Base-by-base conservation (phyloP, 345 rosid genomes). In the Sapria himalayana region DNA sequence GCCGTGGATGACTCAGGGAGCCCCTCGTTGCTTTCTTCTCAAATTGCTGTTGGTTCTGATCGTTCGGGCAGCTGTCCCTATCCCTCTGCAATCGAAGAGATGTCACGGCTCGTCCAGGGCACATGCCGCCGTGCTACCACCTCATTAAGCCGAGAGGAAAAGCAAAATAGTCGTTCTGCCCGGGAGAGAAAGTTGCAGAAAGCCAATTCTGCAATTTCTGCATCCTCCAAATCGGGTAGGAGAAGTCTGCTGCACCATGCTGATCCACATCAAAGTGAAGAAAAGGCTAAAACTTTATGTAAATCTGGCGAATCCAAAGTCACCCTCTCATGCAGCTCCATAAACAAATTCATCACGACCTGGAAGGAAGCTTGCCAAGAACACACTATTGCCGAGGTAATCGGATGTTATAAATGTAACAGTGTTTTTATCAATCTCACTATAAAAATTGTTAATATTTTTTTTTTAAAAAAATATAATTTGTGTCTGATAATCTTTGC, bases 281-380 rank as follows among this genome's bases (percentile, higher is more conserved):
- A 43, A 52, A 55, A 53, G 25, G 48, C 46, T 38, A 44, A 49
- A 44, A 59, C 61, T 48, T 45, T 23, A 9, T 24, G 12, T 24
- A 9, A 49, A 31, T 22, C 27, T 5, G 29, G 56, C 60, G 76
- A 66, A 50, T 58, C 40, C 50, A 75, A 61, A 62, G 43, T 71
- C 48, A 51, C 58, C 27, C 64, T 85, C 33, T 57, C 70, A 54
- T 43, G 51, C 43, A 61, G 57, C 27, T 45, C 61, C 27, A 55
- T 76, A 52, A 63, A 49, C 33, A 55, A 45, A 49, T 86, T 86
- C 61, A 65, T 76, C 57, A 60, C 85, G 50, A 76, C 76, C 18
- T 86, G 92, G 94, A 81, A 75, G 69, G 82, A 65, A 43, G 58
- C 78, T 25, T 86, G 89, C 54, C 67, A 60, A 62, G 80, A 72